phyloP scores from a whole-genome alignment of 148 eudicot species.

The Rhododendron simsii region DNA sequence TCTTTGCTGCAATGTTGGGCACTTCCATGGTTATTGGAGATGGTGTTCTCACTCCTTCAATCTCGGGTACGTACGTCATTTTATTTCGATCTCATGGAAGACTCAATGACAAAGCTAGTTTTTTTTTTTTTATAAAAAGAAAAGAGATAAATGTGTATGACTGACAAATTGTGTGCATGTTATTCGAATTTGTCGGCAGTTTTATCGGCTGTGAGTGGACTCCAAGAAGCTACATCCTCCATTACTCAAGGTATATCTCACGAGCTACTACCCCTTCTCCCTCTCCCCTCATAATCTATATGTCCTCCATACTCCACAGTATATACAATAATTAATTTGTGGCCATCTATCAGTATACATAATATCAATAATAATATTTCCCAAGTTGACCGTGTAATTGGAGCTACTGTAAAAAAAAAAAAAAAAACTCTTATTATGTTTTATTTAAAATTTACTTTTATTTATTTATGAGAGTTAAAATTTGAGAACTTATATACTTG shows the following conservation, averaged over 20 bases:
- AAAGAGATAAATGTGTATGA: too few relatives aligned
- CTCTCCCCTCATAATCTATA: too few relatives aligned
- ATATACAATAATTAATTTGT: neutral
- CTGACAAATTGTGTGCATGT: neutral
- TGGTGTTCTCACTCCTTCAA: conserved; percentile 32
- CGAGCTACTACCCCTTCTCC: neutral
- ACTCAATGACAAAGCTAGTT: too few relatives aligned
- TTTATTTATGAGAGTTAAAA: neutral
- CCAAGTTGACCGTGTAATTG: neutral
- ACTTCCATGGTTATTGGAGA: conserved; percentile 35
- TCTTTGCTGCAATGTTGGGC: conserved; percentile 25
- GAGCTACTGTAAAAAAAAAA: neutral
- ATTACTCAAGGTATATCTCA: conserved; percentile 10
- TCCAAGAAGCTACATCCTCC: conserved; percentile 10
- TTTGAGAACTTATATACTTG: neutral
- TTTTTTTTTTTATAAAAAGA: too few relatives aligned
- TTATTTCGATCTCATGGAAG: too few relatives aligned
- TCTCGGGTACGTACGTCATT: conserved; percentile 25
- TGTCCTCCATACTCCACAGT: neutral
- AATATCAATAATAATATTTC: neutral
- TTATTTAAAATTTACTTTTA: too few relatives aligned
- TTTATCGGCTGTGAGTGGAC: conserved; percentile 27
- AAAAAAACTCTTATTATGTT: neutral
- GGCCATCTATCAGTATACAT: neutral
- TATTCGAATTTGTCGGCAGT: conserved; percentile 2